Evolutionary conservation across 352 stramenopile genomes (phyloP), one percentile per base, ranked within the genome.

Genomic region (Globisporangium uncinulatum): DNA sequence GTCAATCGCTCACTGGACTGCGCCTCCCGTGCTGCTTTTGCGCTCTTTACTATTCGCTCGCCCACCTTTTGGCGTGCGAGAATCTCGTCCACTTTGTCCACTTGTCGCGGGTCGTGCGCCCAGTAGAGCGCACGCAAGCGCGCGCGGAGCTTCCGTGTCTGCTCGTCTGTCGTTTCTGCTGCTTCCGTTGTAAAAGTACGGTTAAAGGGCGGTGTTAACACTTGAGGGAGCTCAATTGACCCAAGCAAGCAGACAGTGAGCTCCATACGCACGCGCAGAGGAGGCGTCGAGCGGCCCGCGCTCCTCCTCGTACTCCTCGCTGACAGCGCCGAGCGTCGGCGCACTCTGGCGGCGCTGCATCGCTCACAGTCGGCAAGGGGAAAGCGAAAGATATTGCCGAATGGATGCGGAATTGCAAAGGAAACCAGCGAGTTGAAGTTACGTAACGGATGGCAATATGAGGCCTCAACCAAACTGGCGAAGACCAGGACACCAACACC

Each of bases 61-160:
- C 58, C 10, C 44, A 84, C 78, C 59, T 68, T 45, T 41, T 87
- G 66, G 11, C 64, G 65, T 19, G 56, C 51, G 1, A 91, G 66
- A 15, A 89, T 69, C 53, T 81, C 70, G 5, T 87, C 76, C 9
- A 92, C 79, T 37, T 64, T 71, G 61, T 71, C 73, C 15, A 92
- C 74, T 60, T 83, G 78, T 17, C 73, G 70, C n/a, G 79, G 78
- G 51, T 88, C 75, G 57, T 90, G 78, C 1, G 76, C 76, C 79
- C 79, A 89, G 60, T 79, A 92, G 57, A 90, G 87, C 41, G 73
- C 76, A 9, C 70, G 71, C 17, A 92, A 52, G 4, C 82, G 67
- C 24, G 63, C 63, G 20, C 67, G 69, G 57, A 67, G 65, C 24
- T 53, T 70, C 41, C 62, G 56, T 21, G 57, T 37, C 8, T 53